Conservation (phyloP, 179 eudicot species). For the Actinidia arguta region DNA sequence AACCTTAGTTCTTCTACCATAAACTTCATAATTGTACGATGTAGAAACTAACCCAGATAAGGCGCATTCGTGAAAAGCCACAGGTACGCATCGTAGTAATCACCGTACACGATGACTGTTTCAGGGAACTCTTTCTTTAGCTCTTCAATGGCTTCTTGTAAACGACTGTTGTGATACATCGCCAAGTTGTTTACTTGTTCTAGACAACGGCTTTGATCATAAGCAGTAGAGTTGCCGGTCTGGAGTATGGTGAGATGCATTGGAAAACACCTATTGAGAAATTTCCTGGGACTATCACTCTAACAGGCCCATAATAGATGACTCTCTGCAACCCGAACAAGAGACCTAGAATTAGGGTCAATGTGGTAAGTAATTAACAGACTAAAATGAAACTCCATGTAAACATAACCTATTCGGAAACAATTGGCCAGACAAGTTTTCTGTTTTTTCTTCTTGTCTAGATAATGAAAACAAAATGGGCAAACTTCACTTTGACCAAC, state of each 20-base stretch:
- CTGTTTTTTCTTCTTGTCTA: too few species aligned
- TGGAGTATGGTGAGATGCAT: not conserved
- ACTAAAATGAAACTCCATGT: too few species aligned
- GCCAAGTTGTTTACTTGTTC: not conserved
- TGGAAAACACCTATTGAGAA: not conserved
- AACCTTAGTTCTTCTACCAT: not conserved
- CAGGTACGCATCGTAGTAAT: not conserved
- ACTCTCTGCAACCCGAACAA: not conserved
- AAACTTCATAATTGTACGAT: not conserved
- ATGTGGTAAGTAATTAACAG: not conserved
- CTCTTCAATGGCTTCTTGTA: not conserved
- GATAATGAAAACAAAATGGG: too few species aligned
- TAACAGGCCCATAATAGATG: not conserved
- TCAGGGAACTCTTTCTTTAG: slow-evolving; percentile 5
- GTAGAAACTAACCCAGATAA: not conserved
- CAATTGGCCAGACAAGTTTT: too few species aligned
- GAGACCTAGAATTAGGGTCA: not conserved
- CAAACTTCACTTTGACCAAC: too few species aligned
- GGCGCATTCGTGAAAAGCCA: not conserved
- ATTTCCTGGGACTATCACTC: not conserved
- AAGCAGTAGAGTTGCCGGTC: not conserved
- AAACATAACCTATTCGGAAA: too few species aligned
- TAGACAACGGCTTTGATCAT: not conserved
- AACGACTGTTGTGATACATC: not conserved
- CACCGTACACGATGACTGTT: not conserved